These are phyloP conservation scores for Gaertneriomyces semiglobifer DNA, from an alignment of 192 early-diverging fungal species.

Conservation along the genomic window DNA sequence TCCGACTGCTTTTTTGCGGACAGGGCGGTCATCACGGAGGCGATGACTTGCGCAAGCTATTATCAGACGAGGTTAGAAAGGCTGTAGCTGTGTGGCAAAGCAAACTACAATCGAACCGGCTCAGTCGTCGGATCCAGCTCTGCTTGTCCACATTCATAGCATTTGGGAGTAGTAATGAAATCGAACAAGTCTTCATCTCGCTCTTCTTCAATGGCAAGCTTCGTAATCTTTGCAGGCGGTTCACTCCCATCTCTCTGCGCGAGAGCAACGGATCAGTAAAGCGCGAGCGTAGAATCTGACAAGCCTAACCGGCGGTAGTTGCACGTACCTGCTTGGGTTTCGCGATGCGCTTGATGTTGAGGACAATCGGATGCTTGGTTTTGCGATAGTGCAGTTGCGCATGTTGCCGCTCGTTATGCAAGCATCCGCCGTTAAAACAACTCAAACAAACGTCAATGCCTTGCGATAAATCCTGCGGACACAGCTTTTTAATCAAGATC, in stretches of 20 bases:
- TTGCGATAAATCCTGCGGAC: conserved; percentile 57
- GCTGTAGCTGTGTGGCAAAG: conserved; percentile 17
- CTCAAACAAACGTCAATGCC: conserved; percentile 92
- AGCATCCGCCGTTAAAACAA: conserved; percentile 93
- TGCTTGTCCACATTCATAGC: conserved; percentile 71
- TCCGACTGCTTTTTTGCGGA: conserved; percentile 83
- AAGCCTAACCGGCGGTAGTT: not conserved
- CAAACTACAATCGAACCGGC: conserved; percentile 41
- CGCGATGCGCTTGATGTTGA: conserved; percentile 74
- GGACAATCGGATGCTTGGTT: conserved; percentile 68
- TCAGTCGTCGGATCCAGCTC: conserved; percentile 55
- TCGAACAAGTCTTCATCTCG: conserved; percentile 71
- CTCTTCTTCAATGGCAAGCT: conserved; percentile 83
- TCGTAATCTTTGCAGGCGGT: conserved; percentile 88
- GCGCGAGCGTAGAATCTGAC: not conserved
- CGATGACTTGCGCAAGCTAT: conserved; percentile 60
- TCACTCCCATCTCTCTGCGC: conserved; percentile 49
- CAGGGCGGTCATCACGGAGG: conserved; percentile 69
- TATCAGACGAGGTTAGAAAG: no score
- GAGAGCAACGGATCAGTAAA: not conserved
- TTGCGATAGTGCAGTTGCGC: conserved; percentile 71
- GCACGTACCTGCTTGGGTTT: conserved; percentile 11
- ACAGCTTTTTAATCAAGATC: conserved; percentile 2
- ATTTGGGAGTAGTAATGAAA: conserved; percentile 67
- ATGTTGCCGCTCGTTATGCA: conserved; percentile 63